Conservation (phyloP, 176 grass and related monocot genomes). For the Carex myosuroides region DNA sequence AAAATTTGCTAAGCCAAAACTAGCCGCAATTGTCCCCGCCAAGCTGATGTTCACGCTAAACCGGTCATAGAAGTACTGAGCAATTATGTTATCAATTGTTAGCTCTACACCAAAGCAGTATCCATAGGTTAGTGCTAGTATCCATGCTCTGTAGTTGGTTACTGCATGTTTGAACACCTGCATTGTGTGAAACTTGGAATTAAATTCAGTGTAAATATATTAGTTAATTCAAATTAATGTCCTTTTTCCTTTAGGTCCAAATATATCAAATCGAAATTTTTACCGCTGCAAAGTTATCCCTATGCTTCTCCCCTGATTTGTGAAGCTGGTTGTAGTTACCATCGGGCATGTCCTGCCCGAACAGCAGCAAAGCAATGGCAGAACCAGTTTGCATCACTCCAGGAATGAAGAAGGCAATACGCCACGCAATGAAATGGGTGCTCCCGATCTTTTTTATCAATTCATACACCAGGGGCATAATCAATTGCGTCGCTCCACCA, state of each 20-base stretch:
- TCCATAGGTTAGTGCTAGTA: constrained; percentile 74
- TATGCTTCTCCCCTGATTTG: constrained; percentile 62
- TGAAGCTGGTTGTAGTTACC: constrained; percentile 63
- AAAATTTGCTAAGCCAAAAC: constrained; percentile 83
- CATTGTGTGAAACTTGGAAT: background rate
- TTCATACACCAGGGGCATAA: constrained; percentile 83
- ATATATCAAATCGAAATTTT: background rate
- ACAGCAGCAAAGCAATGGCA: constrained; percentile 48
- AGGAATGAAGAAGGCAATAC: constrained; percentile 81
- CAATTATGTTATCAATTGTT: constrained; percentile 84
- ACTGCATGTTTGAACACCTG: constrained; percentile 56
- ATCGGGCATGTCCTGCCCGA: constrained; percentile 84
- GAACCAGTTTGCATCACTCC: constrained; percentile 67
- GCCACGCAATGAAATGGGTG: constrained; percentile 75
- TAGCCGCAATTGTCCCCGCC: constrained; percentile 73
- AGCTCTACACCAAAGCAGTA: constrained; percentile 93
- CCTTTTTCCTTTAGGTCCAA: background rate
- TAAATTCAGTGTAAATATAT: background rate
- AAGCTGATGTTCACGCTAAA: constrained; percentile 59
- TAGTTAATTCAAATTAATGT: too few species aligned
- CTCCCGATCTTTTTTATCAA: constrained; percentile 50
- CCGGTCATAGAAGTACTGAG: constrained; percentile 90
- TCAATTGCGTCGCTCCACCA: constrained; percentile 77
- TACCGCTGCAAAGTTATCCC: constrained; percentile 61
- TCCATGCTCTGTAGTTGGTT: constrained; percentile 73